Evolutionary conservation across 306 rosid species (phyloP).

Genomic region (Glycine soja): DNA sequence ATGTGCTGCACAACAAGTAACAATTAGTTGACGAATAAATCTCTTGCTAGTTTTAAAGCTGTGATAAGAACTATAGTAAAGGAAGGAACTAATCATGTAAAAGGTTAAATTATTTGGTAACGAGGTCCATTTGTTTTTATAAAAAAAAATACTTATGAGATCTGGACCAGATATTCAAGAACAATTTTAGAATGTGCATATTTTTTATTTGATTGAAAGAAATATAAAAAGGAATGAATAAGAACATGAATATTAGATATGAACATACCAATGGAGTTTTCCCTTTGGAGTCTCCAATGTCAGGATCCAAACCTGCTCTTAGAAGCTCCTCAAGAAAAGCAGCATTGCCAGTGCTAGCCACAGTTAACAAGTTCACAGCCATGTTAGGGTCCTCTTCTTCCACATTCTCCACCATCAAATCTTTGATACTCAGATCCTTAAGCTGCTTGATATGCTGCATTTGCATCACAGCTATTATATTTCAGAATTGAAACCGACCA

Average conservation of each 20-base stretch:
- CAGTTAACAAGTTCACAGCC: constrained; percentile 62
- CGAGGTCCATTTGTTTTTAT: background rate
- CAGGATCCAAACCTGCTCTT: constrained; percentile 78
- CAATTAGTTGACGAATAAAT: constrained; percentile 37
- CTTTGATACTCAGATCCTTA: constrained; percentile 58
- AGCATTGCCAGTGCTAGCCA: constrained; percentile 70
- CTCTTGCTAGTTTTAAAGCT: background rate
- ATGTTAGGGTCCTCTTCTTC: constrained; percentile 68
- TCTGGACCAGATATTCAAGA: background rate
- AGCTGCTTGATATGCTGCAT: constrained; percentile 77
- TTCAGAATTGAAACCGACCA: background rate
- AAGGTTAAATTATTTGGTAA: background rate
- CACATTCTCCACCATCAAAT: constrained; percentile 51
- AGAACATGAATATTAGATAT: background rate
- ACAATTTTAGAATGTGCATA: background rate
- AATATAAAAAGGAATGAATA: too few relatives aligned
- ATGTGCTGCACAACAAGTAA: constrained; percentile 61
- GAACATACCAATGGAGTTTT: constrained; percentile 76
- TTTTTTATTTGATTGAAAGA: background rate
- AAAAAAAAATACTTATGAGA: background rate
- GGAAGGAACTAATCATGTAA: constrained; percentile 15
- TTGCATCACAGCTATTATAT: constrained; percentile 15
- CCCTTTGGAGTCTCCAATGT: constrained; percentile 74
- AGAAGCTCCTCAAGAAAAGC: constrained; percentile 85
- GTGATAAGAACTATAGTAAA: constrained; percentile 22